These are phyloP conservation scores for Ustilago loliicola DNA, from an alignment of 1,284 basidiomycete species.

Conservation along the genomic window DNA sequence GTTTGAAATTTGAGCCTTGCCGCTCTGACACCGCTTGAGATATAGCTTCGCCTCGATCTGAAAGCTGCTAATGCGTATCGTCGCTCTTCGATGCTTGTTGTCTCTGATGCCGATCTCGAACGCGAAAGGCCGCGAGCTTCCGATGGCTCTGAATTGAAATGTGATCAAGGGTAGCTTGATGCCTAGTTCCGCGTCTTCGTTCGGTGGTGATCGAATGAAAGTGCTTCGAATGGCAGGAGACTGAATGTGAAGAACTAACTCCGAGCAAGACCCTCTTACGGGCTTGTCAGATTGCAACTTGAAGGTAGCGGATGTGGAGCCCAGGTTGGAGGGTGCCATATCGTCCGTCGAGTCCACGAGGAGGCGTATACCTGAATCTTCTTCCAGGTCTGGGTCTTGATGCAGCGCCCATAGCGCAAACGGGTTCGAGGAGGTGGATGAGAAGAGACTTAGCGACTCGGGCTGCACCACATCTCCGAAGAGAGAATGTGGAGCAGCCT, in stretches of 20 bases:
- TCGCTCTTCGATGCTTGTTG: slow-evolving; percentile 75
- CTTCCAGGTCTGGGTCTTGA: slow-evolving; percentile 75
- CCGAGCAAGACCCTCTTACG: slow-evolving; percentile 69
- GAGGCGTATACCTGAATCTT: slow-evolving; percentile 78
- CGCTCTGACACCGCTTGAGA: slow-evolving; percentile 14
- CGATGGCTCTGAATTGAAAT: slow-evolving; percentile 79
- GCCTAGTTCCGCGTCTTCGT: slow-evolving; percentile 72
- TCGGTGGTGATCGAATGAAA: slow-evolving; percentile 76
- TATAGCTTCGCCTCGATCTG: slow-evolving; percentile 75
- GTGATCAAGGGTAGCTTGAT: slow-evolving; percentile 81
- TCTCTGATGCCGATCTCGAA: slow-evolving; percentile 84
- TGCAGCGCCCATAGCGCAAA: slow-evolving; percentile 76
- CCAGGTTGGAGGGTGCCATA: slow-evolving; percentile 66
- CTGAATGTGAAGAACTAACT: slow-evolving; percentile 83
- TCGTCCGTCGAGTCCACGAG: slow-evolving; percentile 77
- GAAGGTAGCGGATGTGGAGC: slow-evolving; percentile 6
- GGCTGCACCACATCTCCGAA: slow-evolving; percentile 77
- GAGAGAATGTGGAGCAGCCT: slow-evolving; percentile 14
- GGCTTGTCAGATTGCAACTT: slow-evolving; percentile 11
- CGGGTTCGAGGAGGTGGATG: slow-evolving; percentile 79
- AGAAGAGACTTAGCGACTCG: slow-evolving; percentile 80
- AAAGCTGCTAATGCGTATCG: slow-evolving; percentile 82
- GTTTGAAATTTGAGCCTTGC: too few species aligned
- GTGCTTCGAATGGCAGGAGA: slow-evolving; percentile 80
- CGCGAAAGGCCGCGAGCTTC: slow-evolving; percentile 76